Base-by-base conservation (phyloP, 805 yeast species). In the Yamadazyma olivae region DNA sequence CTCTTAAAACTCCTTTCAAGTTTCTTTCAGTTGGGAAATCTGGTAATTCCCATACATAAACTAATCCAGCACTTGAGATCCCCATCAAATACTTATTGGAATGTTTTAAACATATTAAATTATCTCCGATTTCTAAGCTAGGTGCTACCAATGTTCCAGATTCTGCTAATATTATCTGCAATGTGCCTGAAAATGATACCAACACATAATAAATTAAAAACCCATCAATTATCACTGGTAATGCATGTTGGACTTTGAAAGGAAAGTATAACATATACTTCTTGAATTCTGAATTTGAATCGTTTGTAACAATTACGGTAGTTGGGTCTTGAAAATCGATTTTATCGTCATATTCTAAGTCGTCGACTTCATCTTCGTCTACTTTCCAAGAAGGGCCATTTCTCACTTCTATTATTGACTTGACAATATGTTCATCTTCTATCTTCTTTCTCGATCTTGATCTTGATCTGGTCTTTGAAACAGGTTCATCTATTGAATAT, bases 151-250 rank as follows among this genome's bases (percentile, higher is more conserved):
- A 60, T 17, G 70, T 50, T 0, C 85, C 85, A 5, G 68, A 45
- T 5, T 57, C 54, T 0, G 73, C 62, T 1, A 72, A 55, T 6
- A 71, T 46, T 0, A 77, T 44, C 41, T 73, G 69, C 10, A 81
- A 46, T 0, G 76, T 56, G 0, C 89, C 89, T 20, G 71, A 64
- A 31, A 79, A 80, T 0, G 86, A 77, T 0, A 81, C 67, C 16
- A 79, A 51, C 8, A 73, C 72, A 65, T 81, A 74, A 47, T 63
- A 78, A 12, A 51, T 46, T 7, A 66, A 60, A 17, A 48, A 47
- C 3, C 57, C 51, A 24, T 54, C 57, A 17, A 70, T 36, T 5
- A 61, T 40, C 4, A 67, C 39, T 2, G 72, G 71, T 2, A 60
- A 38, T n/a, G 69, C 72, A 32, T 77, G 72, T 24, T 75, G 71